Evolutionary conservation across 116 monocot species (phyloP), one percentile per base, ranked within the genome.

Genomic region (Cymodocea nodosa): DNA sequence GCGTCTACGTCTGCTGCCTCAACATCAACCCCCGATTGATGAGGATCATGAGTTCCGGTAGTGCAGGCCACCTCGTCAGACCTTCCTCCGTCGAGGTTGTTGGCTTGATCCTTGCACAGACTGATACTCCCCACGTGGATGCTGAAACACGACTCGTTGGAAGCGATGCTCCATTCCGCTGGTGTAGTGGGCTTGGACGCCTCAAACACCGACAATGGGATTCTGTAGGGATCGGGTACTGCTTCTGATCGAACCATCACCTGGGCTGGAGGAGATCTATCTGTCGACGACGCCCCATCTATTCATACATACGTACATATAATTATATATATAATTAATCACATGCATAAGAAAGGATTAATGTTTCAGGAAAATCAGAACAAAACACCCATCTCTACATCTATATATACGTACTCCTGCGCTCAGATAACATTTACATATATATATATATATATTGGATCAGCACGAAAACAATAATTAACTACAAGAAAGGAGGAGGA

Each of bases 181-280:
- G 64, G 65, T 12, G 69, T n/a, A 4, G 59, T 34, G 0, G 80
- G 53, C 23, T 70, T 58, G 0, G 74, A 37, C 59, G 60, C 61
- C 19, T 64, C 67, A 14, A 79, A 75, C 8, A 75, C 60, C 4
- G 79, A 75, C 7, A 71, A 63, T 12, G 75, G 79, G 7, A 79
- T 75, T 49, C 62, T 66, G 14, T 64, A 59, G 3, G 66, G 70
- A 58, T 68, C 75, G 4, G 16, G 35, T 17, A 35, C 62, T 2
- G 56, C 52, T 0, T 76, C 72, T 2, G 57, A 30, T 52, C 55
- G 49, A 16, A 19, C 37, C 78, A 73, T 73, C 23, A 25, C 19
- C 30, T 78, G 78, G 22, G 57, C 55, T 8, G 65, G 34, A 51
- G 15, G 51, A 14, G 36, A 50, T 51, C 51, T 59, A 10, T 35